phyloP scores from a whole-genome alignment of 2,329 filamentous ascomycete species.

The Claviceps monticola region DNA sequence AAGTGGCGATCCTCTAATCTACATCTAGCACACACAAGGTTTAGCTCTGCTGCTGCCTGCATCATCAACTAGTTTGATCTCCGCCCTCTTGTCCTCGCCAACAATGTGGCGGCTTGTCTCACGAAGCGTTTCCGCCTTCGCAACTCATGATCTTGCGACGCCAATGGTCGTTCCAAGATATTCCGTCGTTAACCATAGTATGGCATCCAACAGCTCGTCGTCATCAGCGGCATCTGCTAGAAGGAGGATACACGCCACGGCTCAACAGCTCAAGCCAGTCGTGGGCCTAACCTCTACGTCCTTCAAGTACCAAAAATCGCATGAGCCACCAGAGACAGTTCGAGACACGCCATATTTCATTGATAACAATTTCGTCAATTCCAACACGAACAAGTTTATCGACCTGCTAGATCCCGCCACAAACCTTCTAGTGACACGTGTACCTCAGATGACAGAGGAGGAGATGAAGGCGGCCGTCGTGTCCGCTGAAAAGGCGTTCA shows the following conservation, averaged over 20 bases:
- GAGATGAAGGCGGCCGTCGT: constrained; percentile 65
- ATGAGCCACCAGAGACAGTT: constrained; percentile 55
- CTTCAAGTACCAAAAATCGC: constrained; percentile 52
- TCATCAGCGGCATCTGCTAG: constrained; percentile 28
- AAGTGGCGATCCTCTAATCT: too few species aligned
- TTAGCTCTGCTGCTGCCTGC: too few species aligned
- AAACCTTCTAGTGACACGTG: constrained; percentile 71
- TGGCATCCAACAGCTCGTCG: constrained; percentile 18
- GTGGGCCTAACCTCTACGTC: constrained; percentile 40
- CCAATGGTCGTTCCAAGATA: constrained; percentile 12
- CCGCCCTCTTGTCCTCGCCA: background rate
- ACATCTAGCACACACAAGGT: too few species aligned
- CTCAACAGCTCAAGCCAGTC: constrained; percentile 38
- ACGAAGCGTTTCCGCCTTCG: constrained; percentile 22
- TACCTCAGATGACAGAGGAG: constrained; percentile 66
- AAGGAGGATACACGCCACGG: constrained; percentile 40
- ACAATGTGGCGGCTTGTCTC: constrained; percentile 34
- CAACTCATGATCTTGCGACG: constrained; percentile 18
- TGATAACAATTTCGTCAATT: constrained; percentile 64
- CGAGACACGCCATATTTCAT: constrained; percentile 68
- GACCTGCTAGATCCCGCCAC: constrained; percentile 73
- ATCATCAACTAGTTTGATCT: background rate
- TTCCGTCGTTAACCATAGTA: constrained; percentile 18
- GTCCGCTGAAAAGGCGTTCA: constrained; percentile 63
- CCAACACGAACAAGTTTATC: constrained; percentile 57